Conservation (phyloP, 2,329 filamentous ascomycete genomes). For the Alternaria sp. region DNA sequence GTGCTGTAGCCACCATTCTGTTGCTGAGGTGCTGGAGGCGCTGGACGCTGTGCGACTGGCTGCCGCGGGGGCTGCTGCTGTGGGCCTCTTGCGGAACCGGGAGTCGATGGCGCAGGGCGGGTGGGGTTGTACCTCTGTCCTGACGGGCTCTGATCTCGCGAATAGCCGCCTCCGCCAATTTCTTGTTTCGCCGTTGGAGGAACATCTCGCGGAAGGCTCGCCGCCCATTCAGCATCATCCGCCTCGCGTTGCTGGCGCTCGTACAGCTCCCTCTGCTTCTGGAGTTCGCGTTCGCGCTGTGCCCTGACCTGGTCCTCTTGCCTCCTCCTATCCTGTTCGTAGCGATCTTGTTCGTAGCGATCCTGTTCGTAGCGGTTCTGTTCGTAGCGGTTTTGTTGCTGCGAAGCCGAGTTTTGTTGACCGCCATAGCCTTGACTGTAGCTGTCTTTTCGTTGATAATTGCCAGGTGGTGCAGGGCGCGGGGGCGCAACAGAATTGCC, state of each 20-base stretch:
- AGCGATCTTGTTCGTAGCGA: slow-evolving; percentile 27
- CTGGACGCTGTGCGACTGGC: slow-evolving; percentile 75
- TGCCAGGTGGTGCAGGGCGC: slow-evolving; percentile 53
- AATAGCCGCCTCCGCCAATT: slow-evolving; percentile 69
- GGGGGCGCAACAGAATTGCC: slow-evolving; percentile 58
- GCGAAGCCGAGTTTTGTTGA: slow-evolving; percentile 44
- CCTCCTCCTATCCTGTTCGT: slow-evolving; percentile 35
- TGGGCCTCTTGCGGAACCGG: slow-evolving; percentile 55
- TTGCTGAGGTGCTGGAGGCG: slow-evolving; percentile 71
- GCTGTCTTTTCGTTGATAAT: slow-evolving; percentile 54
- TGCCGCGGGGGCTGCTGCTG: slow-evolving; percentile 61
- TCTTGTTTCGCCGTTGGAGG: slow-evolving; percentile 79
- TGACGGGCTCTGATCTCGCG: slow-evolving; percentile 53
- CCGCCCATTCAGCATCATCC: too few relatives aligned
- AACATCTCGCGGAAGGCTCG: too few relatives aligned
- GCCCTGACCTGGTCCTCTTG: slow-evolving; percentile 50
- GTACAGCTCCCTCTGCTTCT: slow-evolving; percentile 50
- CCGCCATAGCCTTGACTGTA: slow-evolving; percentile 46
- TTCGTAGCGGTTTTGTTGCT: slow-evolving; percentile 11
- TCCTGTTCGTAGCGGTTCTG: background rate
- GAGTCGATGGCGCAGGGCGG: slow-evolving; percentile 82
- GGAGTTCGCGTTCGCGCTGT: slow-evolving; percentile 49
- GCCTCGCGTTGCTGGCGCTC: slow-evolving; percentile 39
- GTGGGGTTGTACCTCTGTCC: slow-evolving; percentile 80
- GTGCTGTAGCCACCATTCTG: slow-evolving; percentile 43